A percentile compares a stretch with the other conserved stretches of the same genome.
These are phyloP conservation scores for Nannizzia gypsea DNA, from an alignment of 2,329 filamentous ascomycete genomes.

Conservation along the genomic window DNA sequence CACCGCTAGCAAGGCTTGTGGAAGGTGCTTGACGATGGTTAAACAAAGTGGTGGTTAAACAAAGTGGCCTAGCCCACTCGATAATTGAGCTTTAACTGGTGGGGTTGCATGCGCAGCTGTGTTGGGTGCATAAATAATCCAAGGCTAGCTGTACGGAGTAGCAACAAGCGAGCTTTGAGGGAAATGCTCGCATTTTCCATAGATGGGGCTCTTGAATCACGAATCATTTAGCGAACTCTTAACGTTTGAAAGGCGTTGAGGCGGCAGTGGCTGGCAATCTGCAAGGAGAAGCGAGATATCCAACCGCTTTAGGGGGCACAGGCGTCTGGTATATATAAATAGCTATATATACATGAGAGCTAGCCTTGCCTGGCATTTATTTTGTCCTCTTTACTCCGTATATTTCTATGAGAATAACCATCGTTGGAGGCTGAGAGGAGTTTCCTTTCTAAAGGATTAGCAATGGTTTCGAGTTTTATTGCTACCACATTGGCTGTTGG, in stretches of 20 bases:
- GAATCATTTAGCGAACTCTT: background rate
- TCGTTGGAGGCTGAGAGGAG: background rate
- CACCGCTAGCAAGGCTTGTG: too few relatives aligned
- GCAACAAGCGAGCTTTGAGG: background rate
- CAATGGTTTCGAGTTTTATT: slow-evolving; percentile 8
- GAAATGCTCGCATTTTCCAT: background rate
- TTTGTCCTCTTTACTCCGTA: background rate
- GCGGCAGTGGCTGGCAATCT: background rate
- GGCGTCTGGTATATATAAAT: background rate
- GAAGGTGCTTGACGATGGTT: too few relatives aligned
- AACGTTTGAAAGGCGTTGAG: background rate
- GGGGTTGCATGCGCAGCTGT: background rate
- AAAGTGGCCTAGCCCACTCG: background rate
- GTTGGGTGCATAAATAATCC: background rate
- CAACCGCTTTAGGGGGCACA: background rate
- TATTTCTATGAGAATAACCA: background rate
- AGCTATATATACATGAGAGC: background rate
- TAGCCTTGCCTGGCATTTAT: background rate
- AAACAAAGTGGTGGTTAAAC: too few relatives aligned
- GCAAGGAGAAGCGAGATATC: background rate
- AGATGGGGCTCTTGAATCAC: background rate
- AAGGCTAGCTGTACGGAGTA: background rate
- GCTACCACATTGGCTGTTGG: slow-evolving; percentile 10
- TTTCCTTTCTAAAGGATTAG: background rate
- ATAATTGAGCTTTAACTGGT: background rate